Evolutionary conservation across 768 basidiomycete species (phyloP), one percentile per base, ranked within the genome.

Genomic region (Mycena alexandri): DNA sequence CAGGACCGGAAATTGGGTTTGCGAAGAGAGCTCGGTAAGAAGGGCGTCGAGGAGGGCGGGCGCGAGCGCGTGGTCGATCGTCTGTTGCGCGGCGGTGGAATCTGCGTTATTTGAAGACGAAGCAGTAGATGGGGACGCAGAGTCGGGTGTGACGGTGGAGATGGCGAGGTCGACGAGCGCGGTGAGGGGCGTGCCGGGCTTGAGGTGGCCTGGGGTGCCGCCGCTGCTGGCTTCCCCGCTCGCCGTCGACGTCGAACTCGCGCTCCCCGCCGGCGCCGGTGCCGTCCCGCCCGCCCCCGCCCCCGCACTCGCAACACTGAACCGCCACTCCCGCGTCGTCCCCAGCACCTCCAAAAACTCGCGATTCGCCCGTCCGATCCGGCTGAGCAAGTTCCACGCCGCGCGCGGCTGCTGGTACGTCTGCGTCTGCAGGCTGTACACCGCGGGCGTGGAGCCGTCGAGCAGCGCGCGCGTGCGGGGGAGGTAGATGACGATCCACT

Each of bases 401-500:
- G 88, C 87, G 5, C 78, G 76, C 4, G 91, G 88, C 71, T 96
- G 95, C 22, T 89, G 79, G 77, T 94, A 98, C 0, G 89, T 92
- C 72, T 85, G 89, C 0, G 93, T 91, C 9, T 89, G 86, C 22
- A 91, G 79, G 72, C 96, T 90, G 72, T 96, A 96, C 9, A 81
- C 75, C 73, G 94, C 91, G 3, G 87, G 78, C 0, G 90, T 90
- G 1, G 91, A 89, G 10, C 91, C 92, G 77, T 95, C 89, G 46
- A 95, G 91, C 48, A 94, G 75, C 64, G 78, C 42, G 19, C 43
- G 44, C 1, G 66, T 41, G 79, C 91, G 84, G 4, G 96, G 94
- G 25, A 95, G 86, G 75, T 96, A 98, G 19, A 96, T 77, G 19
- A 95, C 93, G 22, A 96, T 84, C 93, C 94, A 96, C 29, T 86